These are phyloP conservation scores for Pseudogymnoascus sp. DNA, from an alignment of 2,329 filamentous ascomycete genomes.

Conservation along the genomic window DNA sequence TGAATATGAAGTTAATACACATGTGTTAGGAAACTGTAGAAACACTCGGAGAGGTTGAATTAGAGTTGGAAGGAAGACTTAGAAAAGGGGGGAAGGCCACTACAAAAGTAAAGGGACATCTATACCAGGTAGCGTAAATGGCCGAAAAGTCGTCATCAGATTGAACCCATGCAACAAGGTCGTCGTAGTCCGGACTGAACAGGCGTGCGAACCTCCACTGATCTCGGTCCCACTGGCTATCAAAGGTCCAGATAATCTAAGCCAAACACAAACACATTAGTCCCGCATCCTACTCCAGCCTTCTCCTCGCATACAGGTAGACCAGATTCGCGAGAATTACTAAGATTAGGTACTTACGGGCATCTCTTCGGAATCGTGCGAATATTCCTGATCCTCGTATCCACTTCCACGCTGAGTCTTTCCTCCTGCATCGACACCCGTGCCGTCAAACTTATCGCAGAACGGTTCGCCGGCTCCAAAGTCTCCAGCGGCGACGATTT, in stretches of 20 bases:
- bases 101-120: background rate
- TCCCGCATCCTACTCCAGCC: no score
- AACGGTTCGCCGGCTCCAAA: no score
- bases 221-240: slow-evolving; percentile 20
- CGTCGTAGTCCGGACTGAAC: slow-evolving; percentile 17
- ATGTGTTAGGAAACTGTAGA: no score
- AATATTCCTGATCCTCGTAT: slow-evolving; percentile 27
- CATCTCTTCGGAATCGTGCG: slow-evolving; percentile 3
- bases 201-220: slow-evolving; percentile 24
- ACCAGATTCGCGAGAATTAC: no score
- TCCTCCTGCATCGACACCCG: slow-evolving; percentile 21
- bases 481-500: slow-evolving; percentile 10
- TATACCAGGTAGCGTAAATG: background rate
- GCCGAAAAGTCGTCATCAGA: no score
- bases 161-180: slow-evolving; percentile 20
- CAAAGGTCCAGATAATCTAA: slow-evolving; percentile 13
- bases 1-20: no score
- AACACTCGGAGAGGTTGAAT: no score
- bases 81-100: no score
- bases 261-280: no score
- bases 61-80: no score
- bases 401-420: slow-evolving; percentile 27
- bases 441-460: slow-evolving; percentile 22
- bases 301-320: no score
- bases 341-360: no score